Percentiles rank a stretch among this genome's conserved stretches.
Conservation (phyloP, 495 filamentous ascomycete species). For the Darksidea phi region DNA sequence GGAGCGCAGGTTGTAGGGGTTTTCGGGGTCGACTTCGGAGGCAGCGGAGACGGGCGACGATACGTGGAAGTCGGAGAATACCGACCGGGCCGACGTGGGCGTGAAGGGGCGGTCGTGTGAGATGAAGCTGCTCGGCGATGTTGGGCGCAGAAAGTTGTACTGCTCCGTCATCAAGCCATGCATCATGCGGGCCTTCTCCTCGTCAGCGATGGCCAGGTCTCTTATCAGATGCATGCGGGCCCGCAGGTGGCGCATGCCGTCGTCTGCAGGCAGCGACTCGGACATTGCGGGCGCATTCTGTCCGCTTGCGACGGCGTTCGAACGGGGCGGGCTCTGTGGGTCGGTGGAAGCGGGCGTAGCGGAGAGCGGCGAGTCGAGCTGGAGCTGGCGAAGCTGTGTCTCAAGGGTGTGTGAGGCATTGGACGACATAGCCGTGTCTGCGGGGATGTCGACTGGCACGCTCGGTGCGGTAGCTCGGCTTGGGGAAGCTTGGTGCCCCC, state of each 20-base stretch:
- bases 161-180: conserved; percentile 79
- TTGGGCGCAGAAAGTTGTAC: conserved; percentile 48
- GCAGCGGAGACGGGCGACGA: conserved; percentile 39
- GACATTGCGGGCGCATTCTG: conserved; percentile 35
- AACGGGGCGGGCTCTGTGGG: not conserved
- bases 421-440: conserved; percentile 34
- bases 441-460: conserved; percentile 13
- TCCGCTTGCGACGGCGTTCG: conserved; percentile 10
- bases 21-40: conserved; percentile 43
- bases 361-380: conserved; percentile 15
- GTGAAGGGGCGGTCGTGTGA: conserved; percentile 37
- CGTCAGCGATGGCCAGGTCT: conserved; percentile 58
- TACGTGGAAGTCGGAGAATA: conserved; percentile 26
- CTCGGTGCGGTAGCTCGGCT: conserved; percentile 7
- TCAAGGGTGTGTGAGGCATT: conserved; percentile 39
- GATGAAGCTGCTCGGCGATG: conserved; percentile 31
- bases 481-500: conserved; percentile 9
- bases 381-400: conserved; percentile 41
- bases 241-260: conserved; percentile 80
- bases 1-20: conserved; percentile 65
- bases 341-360: not conserved
- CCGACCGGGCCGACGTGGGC: conserved; percentile 31
- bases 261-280: conserved; percentile 74
- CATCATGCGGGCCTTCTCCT: conserved; percentile 79
- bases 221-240: conserved; percentile 77